Evolutionary conservation across 106 monocot species (phyloP), one percentile per base, ranked within the genome.

Genomic region (Acorus gramineus): DNA sequence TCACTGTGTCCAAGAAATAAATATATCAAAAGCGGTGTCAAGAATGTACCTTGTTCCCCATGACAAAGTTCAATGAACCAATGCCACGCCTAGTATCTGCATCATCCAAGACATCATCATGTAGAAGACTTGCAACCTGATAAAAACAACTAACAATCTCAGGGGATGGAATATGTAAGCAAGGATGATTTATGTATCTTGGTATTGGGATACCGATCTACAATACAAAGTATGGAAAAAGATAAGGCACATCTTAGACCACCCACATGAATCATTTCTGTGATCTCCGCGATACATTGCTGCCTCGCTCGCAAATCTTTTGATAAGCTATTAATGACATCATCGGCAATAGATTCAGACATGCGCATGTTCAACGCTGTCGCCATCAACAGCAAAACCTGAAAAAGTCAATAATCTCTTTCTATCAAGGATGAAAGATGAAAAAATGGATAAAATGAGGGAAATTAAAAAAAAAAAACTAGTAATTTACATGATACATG

Each of bases 61-160:
- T 90, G 7, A 87, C 78, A 67, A 80, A 80, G 72, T 96, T 96
- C 74, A 96, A 66, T 44, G 95, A 96, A 69, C 77, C 72, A 72
- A 96, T 72, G n/a, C 90, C 95, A 66, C 95, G 87, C 44, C 95
- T 80, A 55, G 84, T 96, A 59, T 96, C 90, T 56, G 95, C 95
- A 85, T 96, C 95, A 82, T 96, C 95, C 56, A 96, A 72, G 2
- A 96, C 95, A 75, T 96, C 95, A 80, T 96, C 90, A 76, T 96
- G 95, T 62, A 96, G 90, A 66, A 96, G 84, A 63, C 95, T 96
- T 71, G 95, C 95, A 8, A 90, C 95, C 95, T 96, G 56, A 7
- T 56, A 63, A 5, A 28, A 28, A 28, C 28, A 28, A 28, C 28
- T 28, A 28, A 28, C 28, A 28, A 28, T 28, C 28, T 28, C 28